These are phyloP conservation scores for Cadophora gregata DNA, from an alignment of 2,329 filamentous ascomycete genomes.

Conservation along the genomic window DNA sequence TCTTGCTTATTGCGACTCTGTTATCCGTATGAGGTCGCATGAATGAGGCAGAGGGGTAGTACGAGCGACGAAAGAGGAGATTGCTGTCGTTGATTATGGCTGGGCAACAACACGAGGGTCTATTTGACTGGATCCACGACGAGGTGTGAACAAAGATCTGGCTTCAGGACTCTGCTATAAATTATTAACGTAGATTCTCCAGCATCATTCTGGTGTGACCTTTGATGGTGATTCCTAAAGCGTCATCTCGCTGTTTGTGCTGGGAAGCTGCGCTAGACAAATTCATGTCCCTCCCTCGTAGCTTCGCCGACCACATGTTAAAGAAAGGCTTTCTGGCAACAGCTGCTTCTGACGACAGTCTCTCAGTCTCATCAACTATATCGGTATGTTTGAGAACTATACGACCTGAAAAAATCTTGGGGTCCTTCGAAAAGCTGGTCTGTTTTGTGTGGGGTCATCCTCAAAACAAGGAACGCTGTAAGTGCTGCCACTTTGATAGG, in stretches of 20 bases:
- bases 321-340: not conserved
- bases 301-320: not conserved
- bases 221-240: not conserved
- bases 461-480: not conserved
- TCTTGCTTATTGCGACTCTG: not conserved
- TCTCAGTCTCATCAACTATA: not conserved
- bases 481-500: not conserved
- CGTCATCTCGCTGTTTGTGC: not conserved
- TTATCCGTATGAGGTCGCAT: conserved; percentile 7
- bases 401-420: not conserved
- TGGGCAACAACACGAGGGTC: not conserved
- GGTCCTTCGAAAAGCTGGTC: not conserved
- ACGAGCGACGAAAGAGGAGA: not conserved
- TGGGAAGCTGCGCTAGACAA: not conserved
- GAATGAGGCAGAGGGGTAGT: not conserved
- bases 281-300: not conserved
- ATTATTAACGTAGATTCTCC: not conserved
- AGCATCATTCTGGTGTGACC: conserved; percentile 1
- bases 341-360: not conserved
- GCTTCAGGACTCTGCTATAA: not conserved
- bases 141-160: not conserved
- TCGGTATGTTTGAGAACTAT: not conserved
- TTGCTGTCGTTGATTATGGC: not conserved
- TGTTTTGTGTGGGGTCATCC: not conserved
- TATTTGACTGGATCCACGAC: not conserved